A percentile compares a stretch with the other conserved stretches of the same genome.
Evolutionary conservation across 768 basidiomycete species (phyloP).

Genomic region (Pleurotus ostreatus): DNA sequence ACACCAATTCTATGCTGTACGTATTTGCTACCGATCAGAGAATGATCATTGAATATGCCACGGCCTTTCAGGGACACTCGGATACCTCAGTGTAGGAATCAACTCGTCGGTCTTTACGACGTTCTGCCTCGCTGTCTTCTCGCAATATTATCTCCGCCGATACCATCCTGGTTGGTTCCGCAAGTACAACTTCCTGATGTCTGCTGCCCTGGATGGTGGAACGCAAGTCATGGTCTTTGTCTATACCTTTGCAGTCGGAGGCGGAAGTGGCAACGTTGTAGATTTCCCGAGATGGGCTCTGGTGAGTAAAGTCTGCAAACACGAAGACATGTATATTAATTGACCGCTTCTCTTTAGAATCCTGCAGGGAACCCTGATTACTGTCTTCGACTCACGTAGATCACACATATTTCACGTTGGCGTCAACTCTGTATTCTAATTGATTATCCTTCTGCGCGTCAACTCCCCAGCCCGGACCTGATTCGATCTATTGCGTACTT

Average conservation of each 20-base stretch:
- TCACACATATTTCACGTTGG: not conserved
- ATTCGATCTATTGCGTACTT: no score
- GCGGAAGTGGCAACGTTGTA: slow-evolving; percentile 34
- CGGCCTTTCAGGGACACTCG: slow-evolving; percentile 29
- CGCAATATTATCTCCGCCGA: slow-evolving; percentile 40
- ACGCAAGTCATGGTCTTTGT: slow-evolving; percentile 46
- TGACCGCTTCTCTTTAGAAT: slow-evolving; percentile 12
- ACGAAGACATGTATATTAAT: slow-evolving; percentile 10
- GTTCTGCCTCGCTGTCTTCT: slow-evolving; percentile 41
- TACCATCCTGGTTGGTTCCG: slow-evolving; percentile 45
- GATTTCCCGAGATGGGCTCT: slow-evolving; percentile 35
- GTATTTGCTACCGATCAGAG: not conserved
- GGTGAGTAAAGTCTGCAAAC: slow-evolving; percentile 19
- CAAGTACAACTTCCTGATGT: slow-evolving; percentile 49
- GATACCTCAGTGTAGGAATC: slow-evolving; percentile 51
- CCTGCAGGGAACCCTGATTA: slow-evolving; percentile 24
- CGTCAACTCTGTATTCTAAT: no score
- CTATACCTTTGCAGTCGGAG: slow-evolving; percentile 40
- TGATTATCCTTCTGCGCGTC: no score
- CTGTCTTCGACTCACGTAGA: slow-evolving; percentile 18
- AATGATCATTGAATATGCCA: not conserved
- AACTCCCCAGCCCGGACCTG: no score
- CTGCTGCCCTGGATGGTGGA: slow-evolving; percentile 50
- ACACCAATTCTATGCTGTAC: slow-evolving; percentile 44
- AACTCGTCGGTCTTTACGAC: slow-evolving; percentile 48